Base-by-base conservation (phyloP, 1,284 basidiomycete species). In the Papiliotrema fonsecae region DNA sequence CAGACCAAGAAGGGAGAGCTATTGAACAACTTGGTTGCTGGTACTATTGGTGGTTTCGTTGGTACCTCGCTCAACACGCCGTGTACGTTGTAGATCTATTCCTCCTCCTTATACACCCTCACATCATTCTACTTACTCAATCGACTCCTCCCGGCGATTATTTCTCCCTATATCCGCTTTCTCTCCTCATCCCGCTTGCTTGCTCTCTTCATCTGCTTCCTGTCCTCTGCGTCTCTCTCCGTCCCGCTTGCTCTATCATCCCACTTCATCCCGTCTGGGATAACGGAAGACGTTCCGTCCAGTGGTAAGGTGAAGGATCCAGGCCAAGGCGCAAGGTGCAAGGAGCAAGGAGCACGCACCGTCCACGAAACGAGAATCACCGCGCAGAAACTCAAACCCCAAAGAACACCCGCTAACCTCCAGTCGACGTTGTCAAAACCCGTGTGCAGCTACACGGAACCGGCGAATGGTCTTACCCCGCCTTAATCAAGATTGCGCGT, bases 21-120 rank as follows among this genome's bases (percentile, higher is more conserved):
- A 26, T 61, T 86, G 54, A 97, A 97, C 77, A 97, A 97, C 74
- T 90, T 99, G 62, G 75, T 89, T 47, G 90, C 91, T 19, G 94
- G 94, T 51, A 75, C 85, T 18, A 74, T 96, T 52, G 96, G 94
- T 64, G 96, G 94, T 19, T 89, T 89, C 62, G 81, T 93, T 40
- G 94, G 94, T 36, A 81, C 79, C 2, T 70, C 74, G 25, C 54
- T 78, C 54, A 78, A 78, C 68, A 77, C 76, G 9, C 77, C 76
- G 10, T 77, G 74, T 76, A 45, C 52, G 72, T 58, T 11, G 21
- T 19, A 10, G 6, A 40, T 19, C 9, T 19, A 37, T 9, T 19
- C 18, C 7, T 37, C 21, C 35, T 7, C 13, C 18, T 19, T 11
- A 10, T 37, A 9, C n/a, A 10, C n/a, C 35, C 21, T 19, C 25